Base-by-base conservation (phyloP, 2,329 filamentous ascomycete species). In the Penicillium sp. region DNA sequence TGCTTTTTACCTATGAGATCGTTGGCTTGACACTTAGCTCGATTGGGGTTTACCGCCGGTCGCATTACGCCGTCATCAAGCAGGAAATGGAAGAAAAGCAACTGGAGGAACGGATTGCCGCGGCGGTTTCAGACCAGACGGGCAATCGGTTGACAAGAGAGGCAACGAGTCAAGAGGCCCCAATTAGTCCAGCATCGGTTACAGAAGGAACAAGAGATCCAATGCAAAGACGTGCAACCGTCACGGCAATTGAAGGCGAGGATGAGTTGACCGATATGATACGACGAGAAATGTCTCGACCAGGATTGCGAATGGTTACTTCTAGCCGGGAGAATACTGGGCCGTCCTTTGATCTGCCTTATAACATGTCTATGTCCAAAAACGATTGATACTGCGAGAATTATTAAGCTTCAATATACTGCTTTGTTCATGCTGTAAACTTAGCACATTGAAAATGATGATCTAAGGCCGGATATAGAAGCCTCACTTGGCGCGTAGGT, bases 1-100 rank as follows among this genome's bases (percentile, higher is more conserved):
- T 75, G 11, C 49, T 75, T 26, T 74, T 74, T 43, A 56, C 63
- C 0, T 74, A 67, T 62, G 69, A 70, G 56, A 18, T 71, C 10
- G 18, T 50, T 10, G 57, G 54, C 7, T 18, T 55, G 1, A 16
- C 18, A 2, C 31, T 55, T 0, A 58, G 52, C 10, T 27, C 49
- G 0, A 42, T 60, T 7, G 56, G 56, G 2, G 57, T 59, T 3
- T 60, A 60, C 40, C 42, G 57, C 26, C 46, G 57, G 7, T 45
- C 45, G 0, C 55, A 57, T 36, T 57, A 58, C 18, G 56, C 54
- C 2, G 20, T 36, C 5, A 34, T 58, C 11, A 51, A 50, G n/a
- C 28, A 56, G 32, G 55, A 59, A 11, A 23, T 13, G 6, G 55
- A 59, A 6, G 53, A 55, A 20, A 50, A 52, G 16, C 34, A 35